Evolutionary conservation across 2,329 filamentous ascomycete genomes (phyloP), one percentile per base, ranked within the genome.

Genomic region (Phoma sp.): DNA sequence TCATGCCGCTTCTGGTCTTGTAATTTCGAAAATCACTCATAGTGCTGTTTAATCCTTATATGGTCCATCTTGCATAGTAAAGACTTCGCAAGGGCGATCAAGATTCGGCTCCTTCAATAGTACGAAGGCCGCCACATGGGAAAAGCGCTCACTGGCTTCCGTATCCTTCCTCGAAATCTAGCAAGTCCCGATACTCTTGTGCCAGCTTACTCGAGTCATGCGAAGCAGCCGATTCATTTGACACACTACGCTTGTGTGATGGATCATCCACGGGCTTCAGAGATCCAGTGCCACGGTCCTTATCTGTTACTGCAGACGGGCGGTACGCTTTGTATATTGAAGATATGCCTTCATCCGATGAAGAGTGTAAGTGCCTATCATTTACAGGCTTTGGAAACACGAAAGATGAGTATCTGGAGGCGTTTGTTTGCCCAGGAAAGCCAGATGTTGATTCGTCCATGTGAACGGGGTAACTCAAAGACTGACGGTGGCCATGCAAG

Each of bases 161-260:
- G 44, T 70, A 70, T 4, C 65, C 68, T 0, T 60, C 24, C n/a
- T 58, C 67, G 43, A 60, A 69, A 0, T 45, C 33, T 0, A 66
- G 62, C 15, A 72, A 45, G 15, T 63, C 64, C 35, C 60, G 65
- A 38, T 72, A 72, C 52, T 71, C 68, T 43, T 37, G 45, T 1
- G 70, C 70, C 33, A 71, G 35, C 32, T 62, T 60, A 8, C 36
- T 54, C 2, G 63, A 61, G 37, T 68, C 67, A 13, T 64, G 56
- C 21, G 58, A 63, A 9, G 46, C 53, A 7, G 38, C 57, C 8
- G 62, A 64, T 5, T 49, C 47, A 25, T 60, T 39, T 3, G 62
- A 64, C 15, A 40, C 45, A 40, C 51, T 55, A 4, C 61, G 60
- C 25, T 57, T 55, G 47, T 70, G 65, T 13, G 2, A 12, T 8